Conservation (phyloP, 208 protist species). For the Acanthamoeba castellanii region DNA sequence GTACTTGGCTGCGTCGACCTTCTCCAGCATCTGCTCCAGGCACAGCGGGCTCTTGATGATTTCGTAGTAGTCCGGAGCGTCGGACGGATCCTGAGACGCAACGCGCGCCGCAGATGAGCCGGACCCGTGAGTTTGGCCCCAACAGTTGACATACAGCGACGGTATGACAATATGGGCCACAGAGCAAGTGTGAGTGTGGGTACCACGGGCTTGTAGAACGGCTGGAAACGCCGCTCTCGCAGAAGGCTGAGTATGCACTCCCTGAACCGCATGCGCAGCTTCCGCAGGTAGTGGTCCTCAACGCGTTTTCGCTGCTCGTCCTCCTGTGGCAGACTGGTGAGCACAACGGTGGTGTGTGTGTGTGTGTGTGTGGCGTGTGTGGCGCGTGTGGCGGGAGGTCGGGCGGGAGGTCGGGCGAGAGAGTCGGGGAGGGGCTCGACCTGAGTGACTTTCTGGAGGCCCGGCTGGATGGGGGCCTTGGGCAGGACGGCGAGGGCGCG, state of each 20-base stretch:
- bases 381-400: no score
- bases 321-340: not conserved
- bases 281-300: conserved; percentile 52
- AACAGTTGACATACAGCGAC: not conserved
- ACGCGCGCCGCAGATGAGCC: not conserved
- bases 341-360: not conserved
- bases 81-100: not conserved
- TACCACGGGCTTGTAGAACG: conserved; percentile 64
- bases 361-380: no score
- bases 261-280: conserved; percentile 68
- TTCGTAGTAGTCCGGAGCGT: conserved; percentile 75
- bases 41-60: conserved; percentile 75
- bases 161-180: no score
- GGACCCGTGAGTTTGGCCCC: not conserved
- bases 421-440: not conserved
- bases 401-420: no score
- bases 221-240: conserved; percentile 38
- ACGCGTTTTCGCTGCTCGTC: conserved; percentile 12
- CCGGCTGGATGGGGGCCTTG: conserved; percentile 55
- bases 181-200: not conserved
- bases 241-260: conserved; percentile 63
- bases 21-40: conserved; percentile 61
- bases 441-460: not conserved
- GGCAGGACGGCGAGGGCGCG: conserved; percentile 36
- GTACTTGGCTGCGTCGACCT: conserved; percentile 65